phyloP scores from a whole-genome alignment of 495 filamentous ascomycete species.

The Penicillium cosmopolitanum region DNA sequence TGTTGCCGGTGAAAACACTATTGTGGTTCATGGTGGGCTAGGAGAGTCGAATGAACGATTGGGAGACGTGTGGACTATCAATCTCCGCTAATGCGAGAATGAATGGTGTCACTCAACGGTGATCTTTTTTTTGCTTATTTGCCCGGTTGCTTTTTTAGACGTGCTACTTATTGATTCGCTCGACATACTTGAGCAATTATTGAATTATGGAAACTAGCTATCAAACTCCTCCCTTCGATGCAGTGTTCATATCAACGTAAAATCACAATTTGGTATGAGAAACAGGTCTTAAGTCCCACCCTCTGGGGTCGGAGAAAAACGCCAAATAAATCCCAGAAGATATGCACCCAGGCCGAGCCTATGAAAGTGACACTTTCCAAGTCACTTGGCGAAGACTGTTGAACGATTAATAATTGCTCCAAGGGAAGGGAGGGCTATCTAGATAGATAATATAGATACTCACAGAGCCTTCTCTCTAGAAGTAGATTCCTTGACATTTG shows the following conservation, averaged over 20 bases:
- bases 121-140: no score
- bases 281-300: no score
- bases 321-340: no score
- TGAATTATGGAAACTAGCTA: neutral
- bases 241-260: no score
- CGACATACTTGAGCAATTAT: no score
- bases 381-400: neutral
- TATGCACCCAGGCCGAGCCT: neutral
- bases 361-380: neutral
- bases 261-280: no score
- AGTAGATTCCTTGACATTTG: constrained; percentile 62
- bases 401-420: neutral
- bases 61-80: constrained; percentile 49
- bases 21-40: constrained; percentile 54
- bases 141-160: no score
- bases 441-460: neutral
- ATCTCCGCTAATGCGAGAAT: constrained; percentile 8
- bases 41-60: constrained; percentile 49
- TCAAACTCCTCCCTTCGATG: neutral
- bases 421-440: neutral
- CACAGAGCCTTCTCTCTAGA: constrained; percentile 18
- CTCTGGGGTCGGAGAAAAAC: no score
- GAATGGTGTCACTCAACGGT: no score
- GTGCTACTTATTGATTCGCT: no score
- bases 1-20: constrained; percentile 24